A percentile compares a stretch with the other conserved stretches of the same genome.
These are phyloP conservation scores for Strobilomyces dryophilus DNA, from an alignment of 768 basidiomycete genomes.

Conservation along the genomic window DNA sequence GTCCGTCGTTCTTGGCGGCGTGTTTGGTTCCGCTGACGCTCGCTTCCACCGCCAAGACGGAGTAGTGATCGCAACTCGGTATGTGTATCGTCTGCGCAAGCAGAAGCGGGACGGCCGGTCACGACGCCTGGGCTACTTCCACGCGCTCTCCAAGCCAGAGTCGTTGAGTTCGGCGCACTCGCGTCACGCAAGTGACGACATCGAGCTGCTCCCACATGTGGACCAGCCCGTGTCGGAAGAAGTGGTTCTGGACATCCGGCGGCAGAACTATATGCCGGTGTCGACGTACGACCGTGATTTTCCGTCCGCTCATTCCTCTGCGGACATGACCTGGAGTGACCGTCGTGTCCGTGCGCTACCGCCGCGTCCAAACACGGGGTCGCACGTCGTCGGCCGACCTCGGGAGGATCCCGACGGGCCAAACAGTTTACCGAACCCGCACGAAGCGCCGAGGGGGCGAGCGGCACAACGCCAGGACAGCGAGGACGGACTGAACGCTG, in stretches of 20 bases:
- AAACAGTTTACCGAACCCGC: conserved; percentile 1
- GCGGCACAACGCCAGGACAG: not conserved
- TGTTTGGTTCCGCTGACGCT: not conserved
- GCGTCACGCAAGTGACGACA: conserved; percentile 25
- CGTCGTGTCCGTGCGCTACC: conserved; percentile 29
- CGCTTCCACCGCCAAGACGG: conserved; percentile 37
- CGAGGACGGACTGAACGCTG: conserved; percentile 13
- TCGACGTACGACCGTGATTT: conserved; percentile 17
- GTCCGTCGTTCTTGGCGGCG: conserved; percentile 20
- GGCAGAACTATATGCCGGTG: conserved; percentile 14
- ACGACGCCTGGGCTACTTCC: conserved; percentile 31
- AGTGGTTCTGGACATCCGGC: conserved; percentile 21
- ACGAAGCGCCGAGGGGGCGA: not conserved
- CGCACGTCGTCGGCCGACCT: not conserved
- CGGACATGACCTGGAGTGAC: conserved; percentile 8
- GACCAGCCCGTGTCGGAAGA: conserved; percentile 10
- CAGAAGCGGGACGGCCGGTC: conserved; percentile 44
- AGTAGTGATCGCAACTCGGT: conserved; percentile 49
- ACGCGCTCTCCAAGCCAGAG: conserved; percentile 21
- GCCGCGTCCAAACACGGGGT: conserved; percentile 17
- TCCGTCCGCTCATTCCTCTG: conserved; percentile 7
- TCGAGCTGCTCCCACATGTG: conserved; percentile 24
- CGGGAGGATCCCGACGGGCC: not conserved
- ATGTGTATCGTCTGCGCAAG: conserved; percentile 47
- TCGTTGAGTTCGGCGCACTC: conserved; percentile 10